A percentile compares a stretch with the other conserved stretches of the same genome.
These are phyloP conservation scores for Trametes meyenii DNA, from an alignment of 768 basidiomycete genomes.

Conservation along the genomic window DNA sequence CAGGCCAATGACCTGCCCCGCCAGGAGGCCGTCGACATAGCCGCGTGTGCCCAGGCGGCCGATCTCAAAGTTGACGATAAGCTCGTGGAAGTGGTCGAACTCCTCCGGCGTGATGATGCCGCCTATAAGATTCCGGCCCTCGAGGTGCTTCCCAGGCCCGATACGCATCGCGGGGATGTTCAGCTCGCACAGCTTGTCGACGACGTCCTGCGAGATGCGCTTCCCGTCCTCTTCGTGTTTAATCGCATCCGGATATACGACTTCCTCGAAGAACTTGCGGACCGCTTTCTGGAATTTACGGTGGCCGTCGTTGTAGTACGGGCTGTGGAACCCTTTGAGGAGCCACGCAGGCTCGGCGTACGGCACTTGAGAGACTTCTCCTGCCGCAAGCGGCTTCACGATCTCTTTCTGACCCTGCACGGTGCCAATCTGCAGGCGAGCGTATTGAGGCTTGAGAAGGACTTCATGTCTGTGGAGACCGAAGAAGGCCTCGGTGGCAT, in stretches of 20 bases:
- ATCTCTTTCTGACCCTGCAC: constrained; percentile 58
- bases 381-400: constrained; percentile 57
- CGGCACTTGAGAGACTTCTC: constrained; percentile 73
- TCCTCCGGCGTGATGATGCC: constrained; percentile 79
- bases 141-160: constrained; percentile 87
- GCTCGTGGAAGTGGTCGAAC: constrained; percentile 96
- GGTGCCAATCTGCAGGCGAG: constrained; percentile 67
- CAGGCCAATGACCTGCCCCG: constrained; percentile 82
- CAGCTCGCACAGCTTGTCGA: constrained; percentile 77
- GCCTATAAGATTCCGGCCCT: constrained; percentile 74
- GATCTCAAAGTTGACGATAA: constrained; percentile 81
- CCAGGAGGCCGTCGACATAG: constrained; percentile 84
- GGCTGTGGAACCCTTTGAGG: constrained; percentile 61
- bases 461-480: constrained; percentile 85
- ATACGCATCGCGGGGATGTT: constrained; percentile 89
- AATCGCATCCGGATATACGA: constrained; percentile 74
- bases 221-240: constrained; percentile 87
- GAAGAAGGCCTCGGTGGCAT: constrained; percentile 82
- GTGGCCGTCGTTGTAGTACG: constrained; percentile 80
- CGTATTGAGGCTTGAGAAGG: constrained; percentile 71
- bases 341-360: constrained; percentile 91
- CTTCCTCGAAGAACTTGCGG: constrained; percentile 75
- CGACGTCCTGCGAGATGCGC: constrained; percentile 78
- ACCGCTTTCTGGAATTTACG: constrained; percentile 73
- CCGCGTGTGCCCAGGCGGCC: constrained; percentile 83